Evolutionary conservation across 495 filamentous ascomycete species (phyloP), one percentile per base, ranked within the genome.

Genomic region (Hypoxylon subgilvum): DNA sequence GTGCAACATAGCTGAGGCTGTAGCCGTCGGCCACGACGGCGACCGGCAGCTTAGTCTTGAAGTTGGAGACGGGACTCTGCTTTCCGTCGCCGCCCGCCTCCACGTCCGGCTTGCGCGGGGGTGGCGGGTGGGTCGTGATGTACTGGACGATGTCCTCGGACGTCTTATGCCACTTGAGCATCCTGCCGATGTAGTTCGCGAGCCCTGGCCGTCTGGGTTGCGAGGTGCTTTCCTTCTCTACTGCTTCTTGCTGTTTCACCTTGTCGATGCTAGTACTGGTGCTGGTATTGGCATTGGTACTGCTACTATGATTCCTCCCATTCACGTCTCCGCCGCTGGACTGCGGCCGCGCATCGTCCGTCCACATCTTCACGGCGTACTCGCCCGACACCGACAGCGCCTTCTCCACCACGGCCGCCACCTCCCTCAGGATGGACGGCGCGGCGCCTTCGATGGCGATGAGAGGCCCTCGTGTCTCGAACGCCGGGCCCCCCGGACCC

Each of bases 391-490:
- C 81, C 17, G 67, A 70, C 18, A 96, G 67, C 16, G 80, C 79
- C 6, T 79, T 77, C 34, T 84, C 80, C 2, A 96, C 81, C 57
- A 86, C 85, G 14, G 76, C 69, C 1, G 83, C 77, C 5, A 91
- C 78, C 4, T 74, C 68, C 35, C 76, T 75, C 8, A 88, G 74
- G 9, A 86, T 63, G 1, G 69, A 59, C 2, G 70, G 63, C 43
- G 88, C 81, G 17, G 87, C 74, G 10, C 92, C 91, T 67, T 98
- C 94, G 17, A 98, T 71, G 0, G 90, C 86, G 39, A 97, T 86
- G 19, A 97, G 80, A 1, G 89, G 82, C 0, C 95, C 92, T 32
- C 92, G 82, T 18, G 78, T 70, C 47, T 72, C 73, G 27, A 67
- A 70, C 6, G 72, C 60, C 6, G 72, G 76, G n/a, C 71, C 73